These are phyloP conservation scores for Kernera saxatilis DNA, from an alignment of 345 rosid species.

Conservation along the genomic window DNA sequence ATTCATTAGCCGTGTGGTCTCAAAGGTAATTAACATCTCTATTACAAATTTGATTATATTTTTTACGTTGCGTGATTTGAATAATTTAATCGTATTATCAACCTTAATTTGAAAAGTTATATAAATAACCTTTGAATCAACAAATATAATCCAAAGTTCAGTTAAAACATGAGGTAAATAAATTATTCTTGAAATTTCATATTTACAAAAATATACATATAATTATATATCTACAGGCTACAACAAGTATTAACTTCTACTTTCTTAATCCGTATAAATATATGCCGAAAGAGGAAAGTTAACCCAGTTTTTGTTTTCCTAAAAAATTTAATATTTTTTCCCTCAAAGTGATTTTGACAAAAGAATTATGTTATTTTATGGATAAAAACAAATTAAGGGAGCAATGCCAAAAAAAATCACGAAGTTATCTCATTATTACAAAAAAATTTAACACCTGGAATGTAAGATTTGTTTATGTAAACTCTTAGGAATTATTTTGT, in stretches of 20 bases:
- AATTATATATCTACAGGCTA: no score
- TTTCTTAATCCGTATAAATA: no score
- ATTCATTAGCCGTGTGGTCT: constrained; percentile 47
- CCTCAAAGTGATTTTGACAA: neutral
- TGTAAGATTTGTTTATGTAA: neutral
- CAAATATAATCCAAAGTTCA: neutral
- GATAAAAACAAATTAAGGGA: neutral
- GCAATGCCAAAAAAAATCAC: neutral
- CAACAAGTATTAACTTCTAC: no score
- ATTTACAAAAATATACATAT: neutral
- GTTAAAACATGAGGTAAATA: neutral
- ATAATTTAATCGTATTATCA: neutral
- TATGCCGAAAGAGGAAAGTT: no score
- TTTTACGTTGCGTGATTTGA: neutral
- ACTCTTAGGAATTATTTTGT: neutral
- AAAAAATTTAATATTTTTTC: no score
- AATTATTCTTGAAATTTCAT: neutral
- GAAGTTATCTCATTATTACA: neutral
- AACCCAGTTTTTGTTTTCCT: no score
- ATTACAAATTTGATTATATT: neutral
- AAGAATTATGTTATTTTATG: neutral
- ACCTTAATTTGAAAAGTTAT: neutral
- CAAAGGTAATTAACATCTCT: constrained; percentile 17
- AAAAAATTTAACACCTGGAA: neutral
- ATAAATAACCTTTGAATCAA: neutral